A percentile compares a stretch with the other conserved stretches of the same genome.
Evolutionary conservation across 2,329 filamentous ascomycete species (phyloP).

Genomic region (Alternaria hordeiaustralica): DNA sequence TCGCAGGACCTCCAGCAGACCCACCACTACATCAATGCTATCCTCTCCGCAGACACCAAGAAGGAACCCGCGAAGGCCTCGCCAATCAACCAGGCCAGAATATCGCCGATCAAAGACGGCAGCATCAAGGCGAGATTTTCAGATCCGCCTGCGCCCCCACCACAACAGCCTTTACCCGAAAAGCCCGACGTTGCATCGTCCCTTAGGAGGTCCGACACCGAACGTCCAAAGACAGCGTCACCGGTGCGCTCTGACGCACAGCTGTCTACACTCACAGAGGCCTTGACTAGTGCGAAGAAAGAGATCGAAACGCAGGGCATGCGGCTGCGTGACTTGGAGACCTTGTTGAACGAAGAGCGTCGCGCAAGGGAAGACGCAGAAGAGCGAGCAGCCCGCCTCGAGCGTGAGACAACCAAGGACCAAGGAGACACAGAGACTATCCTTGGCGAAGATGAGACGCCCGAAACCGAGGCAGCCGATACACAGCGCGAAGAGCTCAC

Average conservation of each 20-base stretch:
- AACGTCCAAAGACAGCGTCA: conserved; percentile 70
- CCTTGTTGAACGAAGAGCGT: conserved; percentile 77
- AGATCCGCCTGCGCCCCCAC: conserved; percentile 90
- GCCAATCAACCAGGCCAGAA: conserved; percentile 49
- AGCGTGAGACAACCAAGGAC: conserved; percentile 63
- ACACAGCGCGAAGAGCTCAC: conserved; percentile 22
- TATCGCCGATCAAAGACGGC: conserved; percentile 65
- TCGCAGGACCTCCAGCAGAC: conserved; percentile 84
- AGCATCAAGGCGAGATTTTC: conserved; percentile 80
- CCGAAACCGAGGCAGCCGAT: conserved; percentile 15
- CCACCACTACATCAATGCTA: conserved; percentile 77
- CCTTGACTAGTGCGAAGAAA: conserved; percentile 80
- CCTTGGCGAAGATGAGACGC: conserved; percentile 26
- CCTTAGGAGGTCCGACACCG: conserved; percentile 76
- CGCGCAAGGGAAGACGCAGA: conserved; percentile 84
- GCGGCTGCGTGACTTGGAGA: conserved; percentile 81
- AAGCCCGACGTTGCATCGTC: conserved; percentile 78
- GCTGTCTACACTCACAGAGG: conserved; percentile 83
- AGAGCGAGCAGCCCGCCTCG: conserved; percentile 75
- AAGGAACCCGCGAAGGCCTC: conserved; percentile 59
- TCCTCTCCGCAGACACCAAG: conserved; percentile 74
- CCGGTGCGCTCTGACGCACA: conserved; percentile 72
- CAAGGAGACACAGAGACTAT: conserved; percentile 37
- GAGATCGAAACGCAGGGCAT: conserved; percentile 85
- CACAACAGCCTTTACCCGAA: conserved; percentile 90